Conservation (phyloP, 2,329 filamentous ascomycete genomes). For the Alternaria infectoria region DNA sequence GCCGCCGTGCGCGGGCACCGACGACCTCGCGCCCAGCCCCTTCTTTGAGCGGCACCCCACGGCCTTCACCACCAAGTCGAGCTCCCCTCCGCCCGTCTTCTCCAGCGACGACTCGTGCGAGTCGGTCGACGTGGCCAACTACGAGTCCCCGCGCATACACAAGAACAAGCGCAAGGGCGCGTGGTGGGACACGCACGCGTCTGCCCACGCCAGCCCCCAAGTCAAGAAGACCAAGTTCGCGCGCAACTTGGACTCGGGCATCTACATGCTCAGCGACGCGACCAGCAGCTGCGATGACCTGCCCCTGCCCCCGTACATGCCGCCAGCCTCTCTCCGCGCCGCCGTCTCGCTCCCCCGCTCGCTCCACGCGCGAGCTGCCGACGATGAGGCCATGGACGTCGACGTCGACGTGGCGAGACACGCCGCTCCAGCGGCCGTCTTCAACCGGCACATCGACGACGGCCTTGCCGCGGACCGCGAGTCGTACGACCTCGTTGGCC, state of each 20-base stretch:
- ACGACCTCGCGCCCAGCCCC: conserved; percentile 25
- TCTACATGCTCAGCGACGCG: conserved; percentile 41
- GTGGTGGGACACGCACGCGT: conserved; percentile 37
- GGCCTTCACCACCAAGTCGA: conserved; percentile 38
- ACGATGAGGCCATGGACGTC: neutral
- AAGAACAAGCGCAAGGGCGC: conserved; percentile 43
- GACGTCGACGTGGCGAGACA: neutral
- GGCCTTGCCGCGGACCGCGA: conserved; percentile 23
- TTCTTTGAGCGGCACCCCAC: conserved; percentile 27
- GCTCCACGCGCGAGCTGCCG: neutral
- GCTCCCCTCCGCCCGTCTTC: conserved; percentile 41
- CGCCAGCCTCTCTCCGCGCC: conserved; percentile 7
- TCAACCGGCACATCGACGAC: conserved; percentile 17
- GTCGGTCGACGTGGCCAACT: conserved; percentile 38
- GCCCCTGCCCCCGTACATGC: conserved; percentile 15
- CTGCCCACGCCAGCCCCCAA: conserved; percentile 18
- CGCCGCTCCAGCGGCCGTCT: conserved; percentile 8
- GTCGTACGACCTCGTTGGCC: conserved; percentile 20
- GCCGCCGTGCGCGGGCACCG: conserved; percentile 26
- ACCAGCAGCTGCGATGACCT: conserved; percentile 23
- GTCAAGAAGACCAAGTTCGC: conserved; percentile 37
- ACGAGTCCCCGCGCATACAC: conserved; percentile 38
- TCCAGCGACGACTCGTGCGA: conserved; percentile 42
- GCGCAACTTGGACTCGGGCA: conserved; percentile 41
- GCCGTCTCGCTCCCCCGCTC: neutral